These are phyloP conservation scores for Stagonosporopsis rhizophila DNA, from an alignment of 2,329 filamentous ascomycete species.

Conservation along the genomic window DNA sequence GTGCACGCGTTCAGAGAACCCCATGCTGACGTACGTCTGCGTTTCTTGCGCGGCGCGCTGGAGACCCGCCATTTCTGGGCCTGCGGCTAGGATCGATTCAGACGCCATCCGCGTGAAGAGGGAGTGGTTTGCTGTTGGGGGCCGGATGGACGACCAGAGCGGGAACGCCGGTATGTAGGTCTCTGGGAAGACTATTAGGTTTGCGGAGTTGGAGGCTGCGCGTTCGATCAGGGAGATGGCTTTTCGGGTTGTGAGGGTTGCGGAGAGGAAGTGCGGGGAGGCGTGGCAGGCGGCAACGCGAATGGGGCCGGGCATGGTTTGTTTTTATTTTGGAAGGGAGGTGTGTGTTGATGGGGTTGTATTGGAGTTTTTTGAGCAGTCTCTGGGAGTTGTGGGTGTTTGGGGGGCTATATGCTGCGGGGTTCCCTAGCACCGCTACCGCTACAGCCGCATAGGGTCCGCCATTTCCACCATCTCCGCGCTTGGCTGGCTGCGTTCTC, in stretches of 20 bases:
- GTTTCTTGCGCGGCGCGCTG: constrained; percentile 47
- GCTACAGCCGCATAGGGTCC: constrained; percentile 1
- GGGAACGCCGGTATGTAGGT: constrained; percentile 63
- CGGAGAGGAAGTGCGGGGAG: constrained; percentile 57
- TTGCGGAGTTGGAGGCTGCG: constrained; percentile 54
- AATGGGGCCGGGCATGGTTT: constrained; percentile 20
- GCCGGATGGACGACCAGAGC: constrained; percentile 57
- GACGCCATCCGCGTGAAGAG: constrained; percentile 56
- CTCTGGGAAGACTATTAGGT: constrained; percentile 63
- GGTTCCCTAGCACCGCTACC: neutral
- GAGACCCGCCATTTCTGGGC: constrained; percentile 52
- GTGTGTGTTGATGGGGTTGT: neutral
- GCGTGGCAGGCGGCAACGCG: constrained; percentile 39
- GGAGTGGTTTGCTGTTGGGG: constrained; percentile 60
- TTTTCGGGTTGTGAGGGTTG: constrained; percentile 56
- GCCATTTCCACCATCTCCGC: constrained; percentile 3
- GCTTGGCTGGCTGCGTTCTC: neutral
- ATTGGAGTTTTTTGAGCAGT: neutral
- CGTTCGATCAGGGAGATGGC: constrained; percentile 55
- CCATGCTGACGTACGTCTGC: constrained; percentile 56
- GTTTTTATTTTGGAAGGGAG: no score
- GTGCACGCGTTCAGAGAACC: constrained; percentile 58
- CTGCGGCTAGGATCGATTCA: constrained; percentile 56
- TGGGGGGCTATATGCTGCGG: neutral
- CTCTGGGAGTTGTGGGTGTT: neutral